Conservation (phyloP, 2,329 filamentous ascomycete species). For the Nigrospora oryzae region DNA sequence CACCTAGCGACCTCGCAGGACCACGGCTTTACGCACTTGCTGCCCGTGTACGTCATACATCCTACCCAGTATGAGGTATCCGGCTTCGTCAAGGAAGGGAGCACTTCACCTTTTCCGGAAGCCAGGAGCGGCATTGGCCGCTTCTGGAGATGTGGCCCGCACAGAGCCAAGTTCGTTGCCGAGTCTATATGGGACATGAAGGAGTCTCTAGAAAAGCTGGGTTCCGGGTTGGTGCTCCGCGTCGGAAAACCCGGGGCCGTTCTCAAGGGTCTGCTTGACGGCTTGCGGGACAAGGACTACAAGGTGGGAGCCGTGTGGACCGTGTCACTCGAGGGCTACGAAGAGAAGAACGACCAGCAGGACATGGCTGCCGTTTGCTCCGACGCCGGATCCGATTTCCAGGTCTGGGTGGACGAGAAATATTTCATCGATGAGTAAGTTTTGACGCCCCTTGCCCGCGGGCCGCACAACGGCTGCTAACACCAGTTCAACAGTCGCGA, state of each 20-base stretch:
- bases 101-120: slow-evolving; percentile 57
- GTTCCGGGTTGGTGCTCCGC: slow-evolving; percentile 54
- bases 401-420: slow-evolving; percentile 66
- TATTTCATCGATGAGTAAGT: slow-evolving; percentile 73
- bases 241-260: slow-evolving; percentile 55
- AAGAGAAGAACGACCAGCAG: slow-evolving; percentile 59
- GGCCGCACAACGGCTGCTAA: slow-evolving; percentile 7
- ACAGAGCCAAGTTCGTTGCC: slow-evolving; percentile 63
- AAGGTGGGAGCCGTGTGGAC: slow-evolving; percentile 64
- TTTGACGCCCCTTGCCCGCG: not conserved
- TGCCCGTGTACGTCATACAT: slow-evolving; percentile 63
- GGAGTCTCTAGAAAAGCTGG: slow-evolving; percentile 44
- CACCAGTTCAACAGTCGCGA: slow-evolving; percentile 46
- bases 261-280: slow-evolving; percentile 46
- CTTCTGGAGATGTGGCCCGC: slow-evolving; percentile 68
- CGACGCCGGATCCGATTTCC: slow-evolving; percentile 47
- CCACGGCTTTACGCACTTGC: slow-evolving; percentile 56
- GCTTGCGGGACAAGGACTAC: slow-evolving; percentile 27
- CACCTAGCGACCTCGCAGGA: slow-evolving; percentile 36
- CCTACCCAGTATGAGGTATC: slow-evolving; percentile 67
- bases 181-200: slow-evolving; percentile 70
- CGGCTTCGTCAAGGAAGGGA: slow-evolving; percentile 54
- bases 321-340: slow-evolving; percentile 59
- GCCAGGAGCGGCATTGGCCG: slow-evolving; percentile 56
- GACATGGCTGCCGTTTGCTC: slow-evolving; percentile 44